Evolutionary conservation across 257 asterid species (phyloP), one percentile per base, ranked within the genome.

Genomic region (Coffea canephora): DNA sequence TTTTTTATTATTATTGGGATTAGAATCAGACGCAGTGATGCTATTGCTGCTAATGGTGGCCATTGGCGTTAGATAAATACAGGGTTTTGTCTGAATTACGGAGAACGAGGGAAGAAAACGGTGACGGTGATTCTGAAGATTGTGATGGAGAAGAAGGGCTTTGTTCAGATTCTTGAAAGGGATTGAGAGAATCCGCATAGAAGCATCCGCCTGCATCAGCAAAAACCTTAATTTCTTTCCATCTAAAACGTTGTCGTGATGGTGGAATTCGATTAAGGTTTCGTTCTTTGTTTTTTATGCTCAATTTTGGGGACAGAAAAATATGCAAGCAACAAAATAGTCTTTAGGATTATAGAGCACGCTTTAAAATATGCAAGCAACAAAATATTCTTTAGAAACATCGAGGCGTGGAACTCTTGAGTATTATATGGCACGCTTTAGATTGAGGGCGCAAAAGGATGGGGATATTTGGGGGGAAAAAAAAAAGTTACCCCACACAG

Each of bases 11-110:
- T 7, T 3, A 62, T n/a, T 25, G 36, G 31, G 13, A 61, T n/a
- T 8, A 43, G 79, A 75, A n/a, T 16, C 54, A 8, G 79, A 75
- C 41, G 66, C 8, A 23, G 27, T 59, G 66, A 80, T 41, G 4
- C 72, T 36, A 54, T 82, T 75, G 39, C 86, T 78, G 75, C 77
- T 78, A n/a, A 84, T 46, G 74, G 84, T 55, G 82, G 77, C 81
- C 92, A 89, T 91, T 73, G 87, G 71, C 52, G 73, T 73, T 23
- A 76, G 78, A 71, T n/a, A 61, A 79, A 46, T 46, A 46, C 52
- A 50, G 46, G 36, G 11, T 8, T 69, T 68, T 52, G 71, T 84
- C 69, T 73, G 77, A 39, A 1, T 41, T 43, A 66, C 39, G 71
- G 11, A n/a, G 41, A 76, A 64, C 43, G 81, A 74, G 7, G 64